Evolutionary conservation across 495 filamentous ascomycete species (phyloP).

Genomic region (Copromyces sp.): DNA sequence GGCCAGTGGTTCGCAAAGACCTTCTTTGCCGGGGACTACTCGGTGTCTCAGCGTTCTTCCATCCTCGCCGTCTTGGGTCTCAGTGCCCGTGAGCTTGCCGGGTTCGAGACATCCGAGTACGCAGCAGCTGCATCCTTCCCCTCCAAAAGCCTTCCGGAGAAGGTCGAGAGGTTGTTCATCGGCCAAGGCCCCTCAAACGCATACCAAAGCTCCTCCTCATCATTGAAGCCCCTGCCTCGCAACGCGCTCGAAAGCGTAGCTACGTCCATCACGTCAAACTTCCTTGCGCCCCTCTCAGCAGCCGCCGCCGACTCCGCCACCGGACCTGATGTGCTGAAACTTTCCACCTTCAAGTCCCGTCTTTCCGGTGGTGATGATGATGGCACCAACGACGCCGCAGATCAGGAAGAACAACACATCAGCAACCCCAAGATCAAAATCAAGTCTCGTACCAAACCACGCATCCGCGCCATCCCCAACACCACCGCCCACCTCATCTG

Average conservation of each 20-base stretch:
- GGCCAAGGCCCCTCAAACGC: conserved; percentile 9
- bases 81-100: conserved; percentile 77
- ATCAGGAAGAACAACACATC: conserved; percentile 7
- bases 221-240: conserved; percentile 37
- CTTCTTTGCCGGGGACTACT: conserved; percentile 89
- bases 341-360: conserved; percentile 40
- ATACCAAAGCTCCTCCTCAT: conserved; percentile 14
- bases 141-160: conserved; percentile 58
- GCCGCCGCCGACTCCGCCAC: conserved; percentile 57
- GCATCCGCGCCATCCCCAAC: conserved; percentile 59
- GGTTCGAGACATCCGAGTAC: conserved; percentile 56
- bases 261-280: conserved; percentile 49
- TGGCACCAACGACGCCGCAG: not conserved
- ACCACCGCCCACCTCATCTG: conserved; percentile 63
- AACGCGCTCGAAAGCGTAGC: conserved; percentile 55
- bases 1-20: conserved; percentile 73
- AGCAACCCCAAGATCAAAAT: conserved; percentile 7
- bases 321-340: conserved; percentile 75
- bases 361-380: conserved; percentile 7
- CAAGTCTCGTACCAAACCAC: conserved; percentile 32
- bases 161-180: conserved; percentile 42
- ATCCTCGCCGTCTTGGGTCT: conserved; percentile 76
- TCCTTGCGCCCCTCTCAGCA: conserved; percentile 72
- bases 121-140: conserved; percentile 47
- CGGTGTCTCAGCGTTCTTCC: conserved; percentile 67